Evolutionary conservation across 2,329 filamentous ascomycete species (phyloP).

Genomic region (Trichoderma arundinaceum): DNA sequence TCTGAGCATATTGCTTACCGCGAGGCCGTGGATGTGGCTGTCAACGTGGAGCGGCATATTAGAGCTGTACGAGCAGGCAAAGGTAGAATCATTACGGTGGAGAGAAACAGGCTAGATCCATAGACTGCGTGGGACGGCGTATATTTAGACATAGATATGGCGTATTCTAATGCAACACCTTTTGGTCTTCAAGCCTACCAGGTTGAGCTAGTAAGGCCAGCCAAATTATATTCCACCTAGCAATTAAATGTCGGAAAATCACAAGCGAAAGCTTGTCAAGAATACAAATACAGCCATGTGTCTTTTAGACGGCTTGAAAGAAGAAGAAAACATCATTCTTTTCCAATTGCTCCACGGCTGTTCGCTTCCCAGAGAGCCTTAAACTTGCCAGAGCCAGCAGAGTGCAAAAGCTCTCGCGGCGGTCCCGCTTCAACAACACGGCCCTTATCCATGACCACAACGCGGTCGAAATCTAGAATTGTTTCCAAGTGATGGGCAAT

Average conservation of each 20-base stretch:
- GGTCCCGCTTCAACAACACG: conserved; percentile 39
- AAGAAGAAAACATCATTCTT: not conserved
- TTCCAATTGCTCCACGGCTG: not conserved
- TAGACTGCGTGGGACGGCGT: not conserved
- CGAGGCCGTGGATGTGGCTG: conserved; percentile 48
- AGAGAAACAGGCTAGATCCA: conserved; percentile 45
- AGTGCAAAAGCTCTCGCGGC: conserved; percentile 35
- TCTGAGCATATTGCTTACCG: conserved; percentile 44
- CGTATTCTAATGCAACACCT: not conserved
- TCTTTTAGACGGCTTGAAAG: not conserved
- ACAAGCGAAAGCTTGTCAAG: not conserved
- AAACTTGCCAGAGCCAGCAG: conserved; percentile 35
- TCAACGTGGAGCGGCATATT: conserved; percentile 55
- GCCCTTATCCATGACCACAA: conserved; percentile 41
- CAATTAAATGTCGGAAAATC: too few relatives aligned
- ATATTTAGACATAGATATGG: not conserved
- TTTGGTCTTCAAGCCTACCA: not conserved
- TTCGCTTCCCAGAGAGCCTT: conserved; percentile 42
- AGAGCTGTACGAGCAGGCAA: conserved; percentile 53
- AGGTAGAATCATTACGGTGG: conserved; percentile 57
- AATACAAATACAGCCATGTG: not conserved
- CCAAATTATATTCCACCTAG: too few relatives aligned
- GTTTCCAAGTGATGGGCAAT: conserved; percentile 52
- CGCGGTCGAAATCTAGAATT: conserved; percentile 46
- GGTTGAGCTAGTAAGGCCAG: conserved; percentile 1